These are phyloP conservation scores for Vaccinium darrowii DNA, from an alignment of 148 eudicot species.

Conservation along the genomic window DNA sequence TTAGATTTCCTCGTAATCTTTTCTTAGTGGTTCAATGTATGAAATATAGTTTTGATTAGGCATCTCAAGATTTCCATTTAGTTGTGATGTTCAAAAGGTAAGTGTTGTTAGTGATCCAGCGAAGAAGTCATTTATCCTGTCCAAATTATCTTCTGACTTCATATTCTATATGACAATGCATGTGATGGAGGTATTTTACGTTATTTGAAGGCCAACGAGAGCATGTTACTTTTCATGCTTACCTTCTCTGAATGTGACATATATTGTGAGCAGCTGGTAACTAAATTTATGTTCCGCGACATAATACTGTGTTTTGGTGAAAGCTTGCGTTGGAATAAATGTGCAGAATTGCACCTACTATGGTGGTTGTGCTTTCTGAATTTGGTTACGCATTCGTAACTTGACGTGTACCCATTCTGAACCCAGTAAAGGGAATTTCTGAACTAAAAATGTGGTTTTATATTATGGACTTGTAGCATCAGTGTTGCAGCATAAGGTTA, in stretches of 20 bases:
- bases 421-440: background rate
- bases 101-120: background rate
- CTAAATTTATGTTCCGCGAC: background rate
- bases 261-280: background rate
- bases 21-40: conserved; percentile 9
- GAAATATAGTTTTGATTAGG: conserved; percentile 1
- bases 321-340: background rate
- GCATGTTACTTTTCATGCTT: background rate
- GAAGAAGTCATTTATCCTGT: background rate
- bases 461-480: background rate
- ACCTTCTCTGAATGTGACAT: background rate
- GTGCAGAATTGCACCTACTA: background rate
- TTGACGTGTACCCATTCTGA: background rate
- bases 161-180: background rate
- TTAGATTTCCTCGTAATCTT: background rate
- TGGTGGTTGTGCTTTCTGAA: background rate
- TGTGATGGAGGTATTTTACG: background rate
- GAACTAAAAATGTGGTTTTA: background rate
- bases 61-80: background rate
- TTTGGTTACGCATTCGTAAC: background rate
- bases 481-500: background rate
- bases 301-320: background rate
- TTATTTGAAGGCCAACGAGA: background rate
- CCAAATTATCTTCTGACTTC: background rate
- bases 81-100: background rate